Base-by-base conservation (phyloP, 345 rosid species). In the Populus nigra region DNA sequence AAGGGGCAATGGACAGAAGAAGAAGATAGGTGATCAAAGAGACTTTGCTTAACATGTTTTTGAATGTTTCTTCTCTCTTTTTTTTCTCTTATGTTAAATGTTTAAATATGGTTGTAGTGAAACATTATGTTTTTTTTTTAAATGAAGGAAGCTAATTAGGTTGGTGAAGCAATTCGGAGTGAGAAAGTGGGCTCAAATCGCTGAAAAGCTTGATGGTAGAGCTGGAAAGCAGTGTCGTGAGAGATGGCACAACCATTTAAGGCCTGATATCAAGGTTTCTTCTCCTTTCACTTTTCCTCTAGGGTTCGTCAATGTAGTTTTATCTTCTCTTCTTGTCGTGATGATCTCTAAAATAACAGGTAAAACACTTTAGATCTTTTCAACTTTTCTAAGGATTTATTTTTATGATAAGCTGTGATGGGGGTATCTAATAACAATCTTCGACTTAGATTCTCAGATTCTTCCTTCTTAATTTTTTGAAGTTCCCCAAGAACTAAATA, bases 171-270 rank as follows among this genome's bases (percentile, higher is more conserved):
- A 90, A 86, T 83, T 89, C 82, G 99, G 99, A 77, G 88, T 85
- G 27, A 85, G 90, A 76, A 95, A 92, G 85, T 95, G 99, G 99
- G 96, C 97, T 39, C 83, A 89, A 82, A 89, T 95, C 73, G 94
- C 99, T 18, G 94, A 89, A 82, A 82, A 78, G 74, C 73, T 95
- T 81, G 90, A 49, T 16, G 99, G 94, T 80, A 88, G 98, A 82
- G 98, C 92, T 11, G 99, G 99, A 47, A 95, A 95, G 82, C 99
- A 93, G 81, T 95, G 99, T 78, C 91, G 98, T 5, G 99, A 95
- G 82, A 87, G 99, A 85, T 95, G 99, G 99, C 98, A 95, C 85
- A 95, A 95, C 79, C 98, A 95, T 89, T 84, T 95, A 76, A 89
- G 97, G 23, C 98, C 99, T 29, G 90, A 95, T 84, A 93, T 95